These are phyloP conservation scores for Sphaerulina musiva DNA, from an alignment of 2,329 filamentous ascomycete genomes.

Conservation along the genomic window DNA sequence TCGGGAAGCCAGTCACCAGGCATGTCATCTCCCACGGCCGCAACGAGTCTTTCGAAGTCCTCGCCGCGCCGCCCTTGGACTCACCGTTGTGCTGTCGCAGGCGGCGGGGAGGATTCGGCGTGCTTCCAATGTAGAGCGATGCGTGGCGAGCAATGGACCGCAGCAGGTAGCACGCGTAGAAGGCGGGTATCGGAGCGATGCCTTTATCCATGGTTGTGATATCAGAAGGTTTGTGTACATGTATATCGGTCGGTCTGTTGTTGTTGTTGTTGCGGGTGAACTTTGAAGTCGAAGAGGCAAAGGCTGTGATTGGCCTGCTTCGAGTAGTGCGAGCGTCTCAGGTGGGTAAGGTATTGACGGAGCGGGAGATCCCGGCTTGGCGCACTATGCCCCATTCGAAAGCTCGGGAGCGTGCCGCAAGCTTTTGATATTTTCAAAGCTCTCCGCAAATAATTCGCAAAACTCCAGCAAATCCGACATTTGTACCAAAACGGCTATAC, in stretches of 20 bases:
- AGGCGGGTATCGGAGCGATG: conserved; percentile 61
- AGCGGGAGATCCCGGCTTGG: not conserved
- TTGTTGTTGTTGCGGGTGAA: too few species aligned
- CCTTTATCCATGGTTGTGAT: conserved; percentile 21
- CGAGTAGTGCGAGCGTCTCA: too few species aligned
- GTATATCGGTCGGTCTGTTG: too few species aligned
- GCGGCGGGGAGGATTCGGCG: conserved; percentile 76
- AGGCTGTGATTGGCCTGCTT: too few species aligned
- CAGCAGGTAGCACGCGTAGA: conserved; percentile 90
- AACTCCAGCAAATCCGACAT: conserved; percentile 2
- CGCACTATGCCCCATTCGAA: not conserved
- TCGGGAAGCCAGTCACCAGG: conserved; percentile 82
- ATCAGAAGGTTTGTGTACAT: too few species aligned
- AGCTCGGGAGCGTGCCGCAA: not conserved
- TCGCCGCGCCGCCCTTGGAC: conserved; percentile 69
- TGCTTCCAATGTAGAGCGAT: conserved; percentile 82
- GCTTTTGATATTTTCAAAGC: not conserved
- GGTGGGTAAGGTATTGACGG: too few species aligned
- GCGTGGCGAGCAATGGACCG: conserved; percentile 69
- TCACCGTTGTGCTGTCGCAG: conserved; percentile 88
- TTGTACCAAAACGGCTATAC: conserved; percentile 13
- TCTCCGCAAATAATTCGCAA: not conserved
- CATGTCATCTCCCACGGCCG: conserved; percentile 89
- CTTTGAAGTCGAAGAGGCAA: too few species aligned
- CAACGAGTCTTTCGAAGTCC: conserved; percentile 61